These are phyloP conservation scores for Boechera retrofracta DNA, from an alignment of 345 rosid genomes.

Conservation along the genomic window DNA sequence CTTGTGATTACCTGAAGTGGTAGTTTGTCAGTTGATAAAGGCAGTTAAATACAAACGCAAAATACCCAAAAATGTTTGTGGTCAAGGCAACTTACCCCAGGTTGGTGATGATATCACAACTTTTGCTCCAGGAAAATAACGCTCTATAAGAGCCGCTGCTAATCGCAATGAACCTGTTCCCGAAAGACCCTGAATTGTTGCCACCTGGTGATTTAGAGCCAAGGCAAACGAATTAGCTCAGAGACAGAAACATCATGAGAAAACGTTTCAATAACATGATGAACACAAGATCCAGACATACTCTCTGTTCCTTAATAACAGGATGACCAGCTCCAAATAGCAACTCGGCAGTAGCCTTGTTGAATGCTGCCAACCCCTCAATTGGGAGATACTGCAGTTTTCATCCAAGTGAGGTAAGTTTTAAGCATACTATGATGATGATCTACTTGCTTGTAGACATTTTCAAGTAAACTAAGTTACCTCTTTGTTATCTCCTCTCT, in stretches of 20 bases:
- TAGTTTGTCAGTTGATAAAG: constrained; percentile 11
- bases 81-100: constrained; percentile 64
- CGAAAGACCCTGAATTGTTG: constrained; percentile 97
- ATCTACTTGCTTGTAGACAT: background rate
- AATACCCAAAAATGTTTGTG: constrained; percentile 20
- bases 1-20: constrained; percentile 85
- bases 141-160: constrained; percentile 91
- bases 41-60: background rate
- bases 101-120: constrained; percentile 91
- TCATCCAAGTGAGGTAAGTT: constrained; percentile 16
- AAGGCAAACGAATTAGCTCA: constrained; percentile 12
- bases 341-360: constrained; percentile 90
- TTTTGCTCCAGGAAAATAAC: constrained; percentile 92
- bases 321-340: constrained; percentile 81
- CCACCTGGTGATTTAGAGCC: constrained; percentile 60
- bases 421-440: background rate
- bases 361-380: constrained; percentile 97
- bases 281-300: constrained; percentile 46
- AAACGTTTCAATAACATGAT: background rate
- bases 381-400: constrained; percentile 89
- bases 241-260: constrained; percentile 5
- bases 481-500: constrained; percentile 95
- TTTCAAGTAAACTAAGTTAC: constrained; percentile 49
- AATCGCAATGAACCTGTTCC: constrained; percentile 96
- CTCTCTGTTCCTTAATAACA: constrained; percentile 72